Base-by-base conservation (phyloP, 352 stramenopile genomes). In the Phytophthora syringae region DNA sequence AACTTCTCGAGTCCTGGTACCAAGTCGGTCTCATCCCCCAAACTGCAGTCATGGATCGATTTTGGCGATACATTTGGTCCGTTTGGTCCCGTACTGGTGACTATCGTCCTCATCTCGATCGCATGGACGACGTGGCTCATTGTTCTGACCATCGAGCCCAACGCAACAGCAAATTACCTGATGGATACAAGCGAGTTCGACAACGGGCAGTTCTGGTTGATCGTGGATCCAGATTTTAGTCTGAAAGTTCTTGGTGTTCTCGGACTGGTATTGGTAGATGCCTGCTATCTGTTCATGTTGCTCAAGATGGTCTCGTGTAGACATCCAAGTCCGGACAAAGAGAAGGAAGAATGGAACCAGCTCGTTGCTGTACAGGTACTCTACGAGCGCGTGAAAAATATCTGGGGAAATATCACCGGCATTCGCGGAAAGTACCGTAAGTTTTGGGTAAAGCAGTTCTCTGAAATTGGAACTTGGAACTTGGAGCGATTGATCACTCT, bases 171-270 rank as follows among this genome's bases (percentile, higher is more conserved):
- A 3, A 80, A 79, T n/a, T n/a, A n/a, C n/a, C n/a, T n/a, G n/a
- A n/a, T n/a, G n/a, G n/a, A n/a, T n/a, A n/a, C n/a, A n/a, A 40
- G 61, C 5, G 53, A 64, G 45, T 75, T 76, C 20, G 70, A 84
- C 37, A 40, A 70, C 27, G 72, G 72, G 11, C 48, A 64, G 3
- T 84, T 82, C 50, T 84, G 76, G 76, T 60, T 65, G 20, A 58
- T 73, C 54, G 45, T 57, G 30, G 56, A 52, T 39, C 36, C 37
- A 15, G 24, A 45, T 3, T 7, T 28, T 15, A n/a, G 15, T n/a
- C 16, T 55, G 3, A 52, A 55, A 39, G 50, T 54, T 16, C 11
- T 60, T 11, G 53, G 45, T 18, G 22, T 37, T 13, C 9, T 50
- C 13, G 44, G 36, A 13, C 51, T 70, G 2, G 30, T 39, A 10